These are phyloP conservation scores for Termitomyces sp. DNA, from an alignment of 768 basidiomycete species.

Conservation along the genomic window DNA sequence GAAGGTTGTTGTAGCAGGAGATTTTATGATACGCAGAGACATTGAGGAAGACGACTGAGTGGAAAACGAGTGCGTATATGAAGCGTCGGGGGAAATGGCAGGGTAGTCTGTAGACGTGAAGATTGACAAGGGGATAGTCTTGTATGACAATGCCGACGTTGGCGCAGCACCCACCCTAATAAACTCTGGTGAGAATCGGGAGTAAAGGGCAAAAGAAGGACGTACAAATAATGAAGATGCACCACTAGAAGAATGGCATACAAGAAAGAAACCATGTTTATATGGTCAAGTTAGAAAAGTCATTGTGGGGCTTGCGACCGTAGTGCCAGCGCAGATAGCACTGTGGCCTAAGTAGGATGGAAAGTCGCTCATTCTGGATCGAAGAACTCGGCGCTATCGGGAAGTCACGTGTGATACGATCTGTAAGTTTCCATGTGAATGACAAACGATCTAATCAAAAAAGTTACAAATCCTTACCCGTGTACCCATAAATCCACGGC, in stretches of 20 bases:
- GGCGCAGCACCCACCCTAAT: conserved; percentile 11
- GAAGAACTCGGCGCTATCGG: conserved; percentile 3
- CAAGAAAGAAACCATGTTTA: not conserved
- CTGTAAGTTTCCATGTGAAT: conserved; percentile 1
- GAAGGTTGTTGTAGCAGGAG: conserved; percentile 8
- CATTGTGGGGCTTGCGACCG: not conserved
- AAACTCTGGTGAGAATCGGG: not conserved
- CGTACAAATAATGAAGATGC: conserved; percentile 6
- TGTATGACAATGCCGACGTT: conserved; percentile 8
- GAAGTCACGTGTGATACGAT: not conserved
- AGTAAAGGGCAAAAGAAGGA: not conserved
- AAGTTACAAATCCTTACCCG: conserved; percentile 1
- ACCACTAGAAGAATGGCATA: not conserved
- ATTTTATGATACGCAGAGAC: conserved; percentile 1
- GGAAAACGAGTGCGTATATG: not conserved
- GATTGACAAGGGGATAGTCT: conserved; percentile 1
- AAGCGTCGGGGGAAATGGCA: conserved; percentile 1
- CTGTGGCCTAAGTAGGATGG: not conserved
- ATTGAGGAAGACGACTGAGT: conserved; percentile 1
- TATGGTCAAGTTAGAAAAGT: not conserved
- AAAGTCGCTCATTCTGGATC: no score
- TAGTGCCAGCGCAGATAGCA: not conserved
- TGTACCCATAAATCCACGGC: conserved; percentile 11
- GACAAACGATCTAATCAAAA: conserved; percentile 6
- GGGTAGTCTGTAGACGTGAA: conserved; percentile 1